Evolutionary conservation across 2,329 filamentous ascomycete genomes (phyloP).

Genomic region (Pseudocercospora pini-densiflorae): DNA sequence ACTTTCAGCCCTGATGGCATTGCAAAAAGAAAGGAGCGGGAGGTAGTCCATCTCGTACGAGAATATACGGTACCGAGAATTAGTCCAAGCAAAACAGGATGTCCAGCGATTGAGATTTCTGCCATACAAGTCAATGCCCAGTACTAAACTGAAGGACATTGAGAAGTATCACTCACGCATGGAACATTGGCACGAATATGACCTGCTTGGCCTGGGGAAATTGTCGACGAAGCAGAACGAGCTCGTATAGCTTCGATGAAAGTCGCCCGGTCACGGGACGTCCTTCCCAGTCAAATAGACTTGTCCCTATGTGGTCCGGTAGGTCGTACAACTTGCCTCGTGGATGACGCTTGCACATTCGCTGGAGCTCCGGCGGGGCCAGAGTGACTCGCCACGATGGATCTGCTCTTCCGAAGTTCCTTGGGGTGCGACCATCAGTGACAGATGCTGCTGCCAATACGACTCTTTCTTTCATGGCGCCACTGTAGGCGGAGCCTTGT

Average conservation of each 20-base stretch:
- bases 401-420: slow-evolving; percentile 29
- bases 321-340: slow-evolving; percentile 29
- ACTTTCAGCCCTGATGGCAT: slow-evolving; percentile 43
- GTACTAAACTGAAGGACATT: neutral
- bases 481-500: slow-evolving; percentile 18
- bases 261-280: slow-evolving; percentile 21
- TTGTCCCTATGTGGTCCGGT: slow-evolving; percentile 25
- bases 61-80: slow-evolving; percentile 46
- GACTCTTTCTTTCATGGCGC: slow-evolving; percentile 24
- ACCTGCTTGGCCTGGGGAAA: slow-evolving; percentile 54
- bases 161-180: slow-evolving; percentile 35
- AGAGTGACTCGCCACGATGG: slow-evolving; percentile 27
- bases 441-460: slow-evolving; percentile 30
- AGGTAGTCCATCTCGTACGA: slow-evolving; percentile 44
- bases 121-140: neutral
- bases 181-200: slow-evolving; percentile 57
- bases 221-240: slow-evolving; percentile 31
- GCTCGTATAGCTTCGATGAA: slow-evolving; percentile 26
- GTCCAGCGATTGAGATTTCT: slow-evolving; percentile 37
- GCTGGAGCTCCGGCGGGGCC: slow-evolving; percentile 25
- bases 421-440: slow-evolving; percentile 14
- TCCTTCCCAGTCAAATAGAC: slow-evolving; percentile 29
- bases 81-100: slow-evolving; percentile 47
- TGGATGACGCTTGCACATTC: slow-evolving; percentile 30
- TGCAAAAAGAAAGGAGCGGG: slow-evolving; percentile 43